phyloP scores from a whole-genome alignment of 768 basidiomycete genomes.

The Dioszegia hungarica region DNA sequence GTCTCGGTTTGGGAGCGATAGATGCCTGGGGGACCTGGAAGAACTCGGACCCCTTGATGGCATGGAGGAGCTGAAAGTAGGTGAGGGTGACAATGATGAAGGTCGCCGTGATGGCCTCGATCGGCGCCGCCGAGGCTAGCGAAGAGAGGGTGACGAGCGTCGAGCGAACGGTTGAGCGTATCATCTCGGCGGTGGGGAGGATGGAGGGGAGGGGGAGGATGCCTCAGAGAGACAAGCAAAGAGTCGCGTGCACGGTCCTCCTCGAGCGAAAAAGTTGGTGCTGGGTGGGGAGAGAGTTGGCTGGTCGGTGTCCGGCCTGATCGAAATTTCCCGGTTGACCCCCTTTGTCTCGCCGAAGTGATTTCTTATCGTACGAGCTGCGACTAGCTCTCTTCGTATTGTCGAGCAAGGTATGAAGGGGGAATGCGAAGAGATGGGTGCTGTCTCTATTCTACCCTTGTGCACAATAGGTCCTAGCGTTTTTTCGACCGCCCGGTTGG shows the following conservation, averaged over 20 bases:
- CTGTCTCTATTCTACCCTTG: no score
- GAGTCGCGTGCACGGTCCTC: not conserved
- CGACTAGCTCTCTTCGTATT: no score
- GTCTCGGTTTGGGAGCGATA: conserved; percentile 20
- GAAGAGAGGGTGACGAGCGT: conserved; percentile 39
- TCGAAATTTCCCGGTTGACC: no score
- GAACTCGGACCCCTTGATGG: conserved; percentile 75
- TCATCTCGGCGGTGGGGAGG: conserved; percentile 14
- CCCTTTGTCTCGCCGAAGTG: no score
- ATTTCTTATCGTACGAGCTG: no score
- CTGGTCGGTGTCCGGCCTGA: no score
- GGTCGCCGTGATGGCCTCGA: conserved; percentile 83
- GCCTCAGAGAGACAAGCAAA: not conserved
- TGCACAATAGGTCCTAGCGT: no score
- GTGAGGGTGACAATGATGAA: conserved; percentile 84
- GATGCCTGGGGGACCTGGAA: conserved; percentile 30
- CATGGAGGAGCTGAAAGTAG: conserved; percentile 87
- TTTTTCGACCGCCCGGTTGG: no score
- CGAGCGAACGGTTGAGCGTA: conserved; percentile 26
- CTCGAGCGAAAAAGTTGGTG: not conserved
- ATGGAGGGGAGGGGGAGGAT: not conserved
- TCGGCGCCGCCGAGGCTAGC: conserved; percentile 48
- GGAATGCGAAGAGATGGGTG: no score
- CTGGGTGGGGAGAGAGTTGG: no score
- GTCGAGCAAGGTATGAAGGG: no score